Base-by-base conservation (phyloP, 108 stramenopile species). In the Aurantiochytrium sp. region DNA sequence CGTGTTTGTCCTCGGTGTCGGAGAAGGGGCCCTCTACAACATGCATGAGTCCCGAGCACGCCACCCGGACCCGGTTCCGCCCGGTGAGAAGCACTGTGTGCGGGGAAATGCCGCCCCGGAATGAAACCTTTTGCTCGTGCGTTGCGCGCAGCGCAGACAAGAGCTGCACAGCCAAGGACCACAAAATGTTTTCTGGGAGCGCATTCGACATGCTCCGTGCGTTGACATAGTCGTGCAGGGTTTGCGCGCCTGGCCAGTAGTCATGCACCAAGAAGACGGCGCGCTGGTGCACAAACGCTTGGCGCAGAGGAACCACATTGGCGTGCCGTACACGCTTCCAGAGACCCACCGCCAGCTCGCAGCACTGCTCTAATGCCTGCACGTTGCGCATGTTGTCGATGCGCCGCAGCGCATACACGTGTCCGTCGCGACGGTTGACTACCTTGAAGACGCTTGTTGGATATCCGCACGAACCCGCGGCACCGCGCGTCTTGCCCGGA, bases 11-110 rank as follows among this genome's bases (percentile, higher is more conserved):
- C 60, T 88, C 90, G 5, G 90, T 58, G 58, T 89, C 43, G 89
- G 90, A 91, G 0, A 90, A 64, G 29, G 92, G 92, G 72, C 43
- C 88, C 89, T 94, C 93, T 45, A 94, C 73, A 3, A 92, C 92
- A 47, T 94, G 91, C 44, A 89, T 47, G 58, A 93, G 88, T 14
- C 93, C 93, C 4, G 83, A 89, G 87, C 93, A 87, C 88, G 89
- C 69, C 4, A 93, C n/a, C 44, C 93, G 93, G 29, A 92, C 72
- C 14, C 93, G 91, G 59, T 72, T 90, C 2, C 88, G 89, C 29
- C 90, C 59, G 42, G 60, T 87, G 69, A 91, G 44, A n/a, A 94
- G 72, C 49, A 94, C 87, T 53, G 88, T 89, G 21, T 72, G 44
- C 19, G 89, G 89, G 87, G 44, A 25, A 49, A 92, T 72, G 60